Evolutionary conservation across 2,329 filamentous ascomycete genomes (phyloP).

Genomic region (Aspergillus ruber): DNA sequence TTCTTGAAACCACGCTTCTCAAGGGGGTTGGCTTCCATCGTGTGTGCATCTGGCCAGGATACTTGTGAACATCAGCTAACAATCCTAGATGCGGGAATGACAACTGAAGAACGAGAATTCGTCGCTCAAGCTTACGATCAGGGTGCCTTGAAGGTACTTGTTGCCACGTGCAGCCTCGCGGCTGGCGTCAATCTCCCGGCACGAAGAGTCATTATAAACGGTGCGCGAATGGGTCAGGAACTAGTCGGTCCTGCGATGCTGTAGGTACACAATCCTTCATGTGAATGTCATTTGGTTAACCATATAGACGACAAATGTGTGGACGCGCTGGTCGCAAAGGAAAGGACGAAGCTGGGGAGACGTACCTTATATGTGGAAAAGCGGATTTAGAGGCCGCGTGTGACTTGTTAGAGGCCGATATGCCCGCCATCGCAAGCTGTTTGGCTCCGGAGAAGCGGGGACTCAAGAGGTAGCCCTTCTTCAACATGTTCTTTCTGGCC

Average conservation of each 20-base stretch:
- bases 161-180: conserved; percentile 73
- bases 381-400: conserved; percentile 63
- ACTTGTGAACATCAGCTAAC: conserved; percentile 17
- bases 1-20: conserved; percentile 58
- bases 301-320: conserved; percentile 62
- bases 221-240: conserved; percentile 68
- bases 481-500: background rate
- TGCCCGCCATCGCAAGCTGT: conserved; percentile 64
- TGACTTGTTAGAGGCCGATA: conserved; percentile 64
- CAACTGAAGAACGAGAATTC: conserved; percentile 67
- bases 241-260: conserved; percentile 73
- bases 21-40: conserved; percentile 69
- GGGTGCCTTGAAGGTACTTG: conserved; percentile 62
- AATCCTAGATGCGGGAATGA: conserved; percentile 46
- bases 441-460: conserved; percentile 61
- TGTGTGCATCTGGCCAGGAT: conserved; percentile 32
- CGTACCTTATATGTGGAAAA: conserved; percentile 66
- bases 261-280: conserved; percentile 22
- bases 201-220: conserved; percentile 67
- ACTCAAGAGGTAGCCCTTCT: conserved; percentile 53
- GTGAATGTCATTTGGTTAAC: conserved; percentile 15
- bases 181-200: conserved; percentile 73
- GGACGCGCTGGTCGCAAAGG: conserved; percentile 72
- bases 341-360: conserved; percentile 71
- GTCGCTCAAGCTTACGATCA: conserved; percentile 65